These are phyloP conservation scores for Beauveria asiatica DNA, from an alignment of 2,329 filamentous ascomycete species.

Conservation along the genomic window DNA sequence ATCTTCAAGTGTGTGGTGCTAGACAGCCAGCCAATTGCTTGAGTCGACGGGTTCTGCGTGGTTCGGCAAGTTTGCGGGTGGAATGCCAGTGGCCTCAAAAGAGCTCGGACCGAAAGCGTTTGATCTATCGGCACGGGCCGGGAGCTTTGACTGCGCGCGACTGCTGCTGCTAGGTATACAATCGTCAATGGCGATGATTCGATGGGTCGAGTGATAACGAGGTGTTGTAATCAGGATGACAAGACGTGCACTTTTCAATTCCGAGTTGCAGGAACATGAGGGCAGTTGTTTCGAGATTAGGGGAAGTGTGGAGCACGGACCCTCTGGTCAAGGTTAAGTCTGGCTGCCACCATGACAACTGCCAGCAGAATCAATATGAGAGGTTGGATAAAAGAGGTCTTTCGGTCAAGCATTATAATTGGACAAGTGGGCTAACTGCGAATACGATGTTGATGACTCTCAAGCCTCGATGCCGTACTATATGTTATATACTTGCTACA, in stretches of 20 bases:
- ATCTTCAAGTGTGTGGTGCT: not conserved
- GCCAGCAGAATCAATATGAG: not conserved
- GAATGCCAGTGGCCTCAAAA: not conserved
- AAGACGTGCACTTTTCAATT: not conserved
- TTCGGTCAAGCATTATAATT: not conserved
- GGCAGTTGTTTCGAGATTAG: not conserved
- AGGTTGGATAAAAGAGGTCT: not conserved
- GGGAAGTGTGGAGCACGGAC: constrained; percentile 8
- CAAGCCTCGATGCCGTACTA: too few relatives aligned
- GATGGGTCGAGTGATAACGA: not conserved
- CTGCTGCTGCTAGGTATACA: not conserved
- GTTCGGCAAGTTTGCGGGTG: not conserved
- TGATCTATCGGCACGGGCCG: not conserved
- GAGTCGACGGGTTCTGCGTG: not conserved
- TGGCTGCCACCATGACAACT: not conserved
- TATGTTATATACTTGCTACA: too few relatives aligned
- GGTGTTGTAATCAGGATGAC: not conserved
- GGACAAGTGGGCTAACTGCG: not conserved
- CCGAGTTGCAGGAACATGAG: not conserved
- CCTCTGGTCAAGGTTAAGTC: not conserved
- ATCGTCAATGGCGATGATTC: not conserved
- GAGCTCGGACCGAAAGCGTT: not conserved
- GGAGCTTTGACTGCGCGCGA: not conserved
- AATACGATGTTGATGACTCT: not conserved
- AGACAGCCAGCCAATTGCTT: not conserved